These are phyloP conservation scores for Pseudopyrenochaeta lycopersici DNA, from an alignment of 2,329 filamentous ascomycete genomes.

Conservation along the genomic window DNA sequence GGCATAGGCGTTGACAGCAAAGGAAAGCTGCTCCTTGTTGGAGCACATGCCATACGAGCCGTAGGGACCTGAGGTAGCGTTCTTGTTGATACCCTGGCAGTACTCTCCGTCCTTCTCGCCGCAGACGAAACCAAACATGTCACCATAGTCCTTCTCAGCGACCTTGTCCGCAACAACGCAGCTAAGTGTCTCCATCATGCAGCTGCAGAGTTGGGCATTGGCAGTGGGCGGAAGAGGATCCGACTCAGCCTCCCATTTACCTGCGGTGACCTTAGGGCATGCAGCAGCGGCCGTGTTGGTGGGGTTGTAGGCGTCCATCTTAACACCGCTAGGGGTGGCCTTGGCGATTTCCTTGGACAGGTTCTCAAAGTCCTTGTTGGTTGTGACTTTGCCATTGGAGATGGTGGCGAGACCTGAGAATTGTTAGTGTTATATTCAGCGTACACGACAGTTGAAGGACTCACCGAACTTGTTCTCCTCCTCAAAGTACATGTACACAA, in stretches of 20 bases:
- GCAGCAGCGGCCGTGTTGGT: slow-evolving; percentile 71
- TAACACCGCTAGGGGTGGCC: slow-evolving; percentile 71
- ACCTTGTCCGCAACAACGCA: slow-evolving; percentile 72
- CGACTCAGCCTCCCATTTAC: slow-evolving; percentile 73
- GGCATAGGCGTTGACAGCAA: slow-evolving; percentile 75
- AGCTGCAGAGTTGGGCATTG: slow-evolving; percentile 80
- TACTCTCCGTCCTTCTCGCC: slow-evolving; percentile 60
- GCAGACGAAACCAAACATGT: slow-evolving; percentile 80
- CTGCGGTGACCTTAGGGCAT: slow-evolving; percentile 72
- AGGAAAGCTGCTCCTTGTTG: slow-evolving; percentile 74
- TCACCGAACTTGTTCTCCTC: slow-evolving; percentile 87
- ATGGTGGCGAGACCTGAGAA: slow-evolving; percentile 71
- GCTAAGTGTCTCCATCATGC: slow-evolving; percentile 78
- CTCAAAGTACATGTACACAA: slow-evolving; percentile 99
- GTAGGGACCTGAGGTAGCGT: slow-evolving; percentile 73
- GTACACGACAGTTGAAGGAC: slow-evolving; percentile 21
- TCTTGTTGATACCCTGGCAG: slow-evolving; percentile 74
- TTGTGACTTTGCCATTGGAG: slow-evolving; percentile 65
- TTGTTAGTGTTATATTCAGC: slow-evolving; percentile 10
- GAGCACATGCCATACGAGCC: slow-evolving; percentile 83
- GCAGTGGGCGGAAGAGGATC: slow-evolving; percentile 81
- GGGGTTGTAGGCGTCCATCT: slow-evolving; percentile 74
- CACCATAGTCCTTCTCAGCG: slow-evolving; percentile 66
- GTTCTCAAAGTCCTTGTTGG: slow-evolving; percentile 70
- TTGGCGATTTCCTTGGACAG: slow-evolving; percentile 71